Conservation (phyloP, 306 rosid genomes). For the Castanopsis chinensis region DNA sequence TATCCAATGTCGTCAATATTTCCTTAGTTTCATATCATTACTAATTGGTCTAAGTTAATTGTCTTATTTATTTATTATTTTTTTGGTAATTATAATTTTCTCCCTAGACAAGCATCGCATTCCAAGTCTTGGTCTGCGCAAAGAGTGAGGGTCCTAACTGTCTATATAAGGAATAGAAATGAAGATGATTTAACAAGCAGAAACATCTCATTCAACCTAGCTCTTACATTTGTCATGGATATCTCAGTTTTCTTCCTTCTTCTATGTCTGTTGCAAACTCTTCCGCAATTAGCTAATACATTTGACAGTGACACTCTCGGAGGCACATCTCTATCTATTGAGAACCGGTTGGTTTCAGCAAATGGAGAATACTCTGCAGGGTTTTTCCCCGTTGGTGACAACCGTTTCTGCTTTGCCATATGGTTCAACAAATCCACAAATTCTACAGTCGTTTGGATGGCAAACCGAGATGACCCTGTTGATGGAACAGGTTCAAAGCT, state of each 20-base stretch:
- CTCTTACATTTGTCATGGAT: slow-evolving; percentile 21
- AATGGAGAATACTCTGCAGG: slow-evolving; percentile 46
- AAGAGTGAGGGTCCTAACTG: no score
- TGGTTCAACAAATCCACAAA: no score
- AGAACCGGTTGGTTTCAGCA: slow-evolving; percentile 35
- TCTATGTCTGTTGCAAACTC: slow-evolving; percentile 4
- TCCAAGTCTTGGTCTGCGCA: no score
- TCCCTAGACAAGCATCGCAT: no score
- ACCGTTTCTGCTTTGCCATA: neutral
- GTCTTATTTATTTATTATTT: no score
- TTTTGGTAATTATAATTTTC: no score
- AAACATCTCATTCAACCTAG: no score
- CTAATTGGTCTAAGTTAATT: no score
- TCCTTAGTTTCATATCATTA: no score
- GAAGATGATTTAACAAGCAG: no score
- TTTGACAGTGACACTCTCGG: slow-evolving; percentile 30
- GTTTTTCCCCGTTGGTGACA: slow-evolving; percentile 45
- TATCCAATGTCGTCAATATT: no score
- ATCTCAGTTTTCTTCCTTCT: slow-evolving; percentile 9
- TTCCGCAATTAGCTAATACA: slow-evolving; percentile 20
- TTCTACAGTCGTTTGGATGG: slow-evolving; percentile 54
- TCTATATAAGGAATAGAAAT: no score
- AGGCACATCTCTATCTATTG: slow-evolving; percentile 39
- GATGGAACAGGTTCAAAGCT: slow-evolving; percentile 46
- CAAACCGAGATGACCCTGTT: slow-evolving; percentile 50